These are phyloP conservation scores for Diaporthe sp. DNA, from an alignment of 2,329 filamentous ascomycete species.

Conservation along the genomic window DNA sequence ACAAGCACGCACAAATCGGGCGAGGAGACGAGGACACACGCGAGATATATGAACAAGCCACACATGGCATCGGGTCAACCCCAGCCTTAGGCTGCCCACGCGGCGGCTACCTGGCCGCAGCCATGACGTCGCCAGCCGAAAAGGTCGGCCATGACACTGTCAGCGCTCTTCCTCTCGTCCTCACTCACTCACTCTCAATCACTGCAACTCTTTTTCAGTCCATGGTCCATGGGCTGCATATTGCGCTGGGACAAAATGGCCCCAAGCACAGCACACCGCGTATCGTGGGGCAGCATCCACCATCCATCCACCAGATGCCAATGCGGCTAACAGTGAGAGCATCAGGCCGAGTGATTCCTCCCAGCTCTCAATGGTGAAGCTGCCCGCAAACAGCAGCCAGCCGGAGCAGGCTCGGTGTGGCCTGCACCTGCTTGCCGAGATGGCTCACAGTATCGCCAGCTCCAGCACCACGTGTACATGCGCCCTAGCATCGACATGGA, in stretches of 20 bases:
- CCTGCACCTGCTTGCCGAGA: neutral
- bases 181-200: too few species aligned
- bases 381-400: too few species aligned
- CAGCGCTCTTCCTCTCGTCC: neutral
- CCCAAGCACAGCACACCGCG: too few species aligned
- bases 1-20: neutral
- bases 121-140: neutral
- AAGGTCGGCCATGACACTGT: neutral
- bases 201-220: too few species aligned
- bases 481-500: too few species aligned
- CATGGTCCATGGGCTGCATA: too few species aligned
- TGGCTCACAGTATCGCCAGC: neutral
- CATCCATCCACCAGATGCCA: neutral
- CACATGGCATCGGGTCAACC: constrained; percentile 6
- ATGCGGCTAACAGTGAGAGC: neutral
- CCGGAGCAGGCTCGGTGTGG: too few species aligned
- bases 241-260: too few species aligned
- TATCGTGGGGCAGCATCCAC: neutral
- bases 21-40: neutral
- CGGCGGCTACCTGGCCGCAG: neutral
- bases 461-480: neutral
- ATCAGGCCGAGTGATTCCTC: neutral
- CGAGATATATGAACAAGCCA: constrained; percentile 11
- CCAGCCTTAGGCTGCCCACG: neutral
- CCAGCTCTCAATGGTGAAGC: too few species aligned